Evolutionary conservation across 352 stramenopile species (phyloP).

Genomic region (Globisporangium lucens): DNA sequence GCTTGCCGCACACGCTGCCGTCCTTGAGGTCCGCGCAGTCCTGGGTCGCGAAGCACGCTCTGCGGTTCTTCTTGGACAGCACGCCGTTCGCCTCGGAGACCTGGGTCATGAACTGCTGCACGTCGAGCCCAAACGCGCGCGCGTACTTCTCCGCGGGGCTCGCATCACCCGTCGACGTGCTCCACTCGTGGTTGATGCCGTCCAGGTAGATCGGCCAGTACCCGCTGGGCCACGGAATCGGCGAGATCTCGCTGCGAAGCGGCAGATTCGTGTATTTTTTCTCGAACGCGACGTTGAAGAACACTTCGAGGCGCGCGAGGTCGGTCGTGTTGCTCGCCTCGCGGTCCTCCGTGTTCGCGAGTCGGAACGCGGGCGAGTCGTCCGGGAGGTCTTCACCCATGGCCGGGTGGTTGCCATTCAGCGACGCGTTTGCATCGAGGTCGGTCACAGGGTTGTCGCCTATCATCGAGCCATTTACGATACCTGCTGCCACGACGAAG

Average conservation of each 20-base stretch:
- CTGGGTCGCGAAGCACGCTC: constrained; percentile 23
- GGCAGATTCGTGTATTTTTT: constrained; percentile 46
- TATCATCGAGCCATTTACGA: constrained; percentile 33
- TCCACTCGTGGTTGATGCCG: constrained; percentile 60
- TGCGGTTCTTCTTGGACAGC: constrained; percentile 30
- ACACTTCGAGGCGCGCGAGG: constrained; percentile 43
- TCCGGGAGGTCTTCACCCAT: constrained; percentile 6
- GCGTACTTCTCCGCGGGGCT: constrained; percentile 57
- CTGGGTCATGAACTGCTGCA: constrained; percentile 32
- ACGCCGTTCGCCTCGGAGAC: constrained; percentile 45
- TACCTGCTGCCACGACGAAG: background rate
- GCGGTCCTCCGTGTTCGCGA: constrained; percentile 26
- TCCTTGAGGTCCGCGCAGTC: constrained; percentile 37
- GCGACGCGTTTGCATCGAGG: constrained; percentile 4
- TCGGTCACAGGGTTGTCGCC: constrained; percentile 4
- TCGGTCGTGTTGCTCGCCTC: constrained; percentile 28
- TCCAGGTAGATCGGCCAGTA: constrained; percentile 67
- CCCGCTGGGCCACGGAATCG: constrained; percentile 61
- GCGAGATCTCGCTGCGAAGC: constrained; percentile 32
- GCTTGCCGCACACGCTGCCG: constrained; percentile 42
- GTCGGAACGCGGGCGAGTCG: constrained; percentile 28
- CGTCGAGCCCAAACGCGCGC: constrained; percentile 38
- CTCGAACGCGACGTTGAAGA: constrained; percentile 41
- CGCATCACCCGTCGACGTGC: constrained; percentile 17
- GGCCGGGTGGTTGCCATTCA: constrained; percentile 8